These are phyloP conservation scores for Massospora cicadina DNA, from an alignment of 371 early-diverging fungal genomes.

Conservation along the genomic window DNA sequence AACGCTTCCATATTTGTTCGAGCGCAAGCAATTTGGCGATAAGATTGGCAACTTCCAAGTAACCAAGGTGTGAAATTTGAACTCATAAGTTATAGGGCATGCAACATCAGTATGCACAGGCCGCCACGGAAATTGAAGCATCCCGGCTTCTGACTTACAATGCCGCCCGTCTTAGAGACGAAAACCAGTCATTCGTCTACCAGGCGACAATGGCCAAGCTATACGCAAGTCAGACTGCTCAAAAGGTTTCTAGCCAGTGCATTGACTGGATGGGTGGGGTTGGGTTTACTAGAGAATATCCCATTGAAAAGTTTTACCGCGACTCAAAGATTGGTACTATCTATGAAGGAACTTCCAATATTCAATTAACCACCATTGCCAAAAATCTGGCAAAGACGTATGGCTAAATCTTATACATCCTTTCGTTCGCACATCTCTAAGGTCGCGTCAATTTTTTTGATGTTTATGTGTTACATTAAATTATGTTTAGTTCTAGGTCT, in stretches of 20 bases:
- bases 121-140: constrained; percentile 89
- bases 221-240: constrained; percentile 87
- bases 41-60: constrained; percentile 80
- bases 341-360: constrained; percentile 79
- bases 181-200: constrained; percentile 70
- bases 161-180: constrained; percentile 90
- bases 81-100: constrained; percentile 35
- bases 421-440: too few relatives aligned
- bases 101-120: constrained; percentile 93
- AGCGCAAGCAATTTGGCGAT: constrained; percentile 88
- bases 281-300: constrained; percentile 78
- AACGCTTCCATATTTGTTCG: constrained; percentile 81
- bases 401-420: constrained; percentile 2
- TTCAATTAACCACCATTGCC: constrained; percentile 93
- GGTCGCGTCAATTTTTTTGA: too few relatives aligned
- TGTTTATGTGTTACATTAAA: too few relatives aligned
- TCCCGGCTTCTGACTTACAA: constrained; percentile 94
- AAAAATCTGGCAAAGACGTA: constrained; percentile 58
- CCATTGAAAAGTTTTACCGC: constrained; percentile 88
- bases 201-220: constrained; percentile 98
- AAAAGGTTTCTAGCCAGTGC: constrained; percentile 69
- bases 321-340: constrained; percentile 90
- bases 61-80: background rate
- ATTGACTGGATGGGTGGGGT: constrained; percentile 96
- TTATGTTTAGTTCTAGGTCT: too few relatives aligned